Base-by-base conservation (phyloP, 1,284 basidiomycete species). In the Cystobasidium sp. region DNA sequence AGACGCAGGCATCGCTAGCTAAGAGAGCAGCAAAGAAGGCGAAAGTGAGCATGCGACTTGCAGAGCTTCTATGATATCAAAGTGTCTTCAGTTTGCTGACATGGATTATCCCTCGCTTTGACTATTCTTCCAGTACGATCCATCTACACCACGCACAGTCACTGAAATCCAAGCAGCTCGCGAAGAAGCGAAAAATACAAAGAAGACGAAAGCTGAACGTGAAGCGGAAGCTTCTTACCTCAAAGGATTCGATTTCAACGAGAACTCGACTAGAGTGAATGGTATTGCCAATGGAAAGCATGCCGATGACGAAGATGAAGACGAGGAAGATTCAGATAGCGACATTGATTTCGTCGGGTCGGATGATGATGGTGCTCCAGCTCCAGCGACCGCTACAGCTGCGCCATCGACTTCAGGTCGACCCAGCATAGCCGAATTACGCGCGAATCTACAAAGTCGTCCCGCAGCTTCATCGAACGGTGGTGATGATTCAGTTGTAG, bases 11-110 rank as follows among this genome's bases (percentile, higher is more conserved):
- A 2, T 76, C 76, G 14, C 75, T 77, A 82, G 91, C 90, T 1
- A 88, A 91, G 31, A 91, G 90, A 82, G 92, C 91, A 80, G 91
- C 91, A 0, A 91, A 90, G 81, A 86, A 88, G 63, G 91, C 91
- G 70, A 94, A 94, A 87, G 93, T 92, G 73, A 37, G 58, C 39
- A 31, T 22, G 16, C 16, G 46, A 20, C 4, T 47, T 52, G 31
- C 55, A 22, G 52, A 20, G 14, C 18, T 53, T 20, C 20, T 20
- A 6, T 53, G 43, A 20, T 31, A n/a, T n/a, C n/a, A n/a, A 22
- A 62, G 24, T 8, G 37, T 24, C 7, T 6, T 6, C 6, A 5
- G 6, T 2, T 41, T 10, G 6, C 10, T 73, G n/a, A 37, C 20
- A 12, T 20, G 20, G 16, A 5, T 4, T 16, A 6, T 24, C n/a